Base-by-base conservation (phyloP, 331 rosid genomes). In the Arachis monticola region DNA sequence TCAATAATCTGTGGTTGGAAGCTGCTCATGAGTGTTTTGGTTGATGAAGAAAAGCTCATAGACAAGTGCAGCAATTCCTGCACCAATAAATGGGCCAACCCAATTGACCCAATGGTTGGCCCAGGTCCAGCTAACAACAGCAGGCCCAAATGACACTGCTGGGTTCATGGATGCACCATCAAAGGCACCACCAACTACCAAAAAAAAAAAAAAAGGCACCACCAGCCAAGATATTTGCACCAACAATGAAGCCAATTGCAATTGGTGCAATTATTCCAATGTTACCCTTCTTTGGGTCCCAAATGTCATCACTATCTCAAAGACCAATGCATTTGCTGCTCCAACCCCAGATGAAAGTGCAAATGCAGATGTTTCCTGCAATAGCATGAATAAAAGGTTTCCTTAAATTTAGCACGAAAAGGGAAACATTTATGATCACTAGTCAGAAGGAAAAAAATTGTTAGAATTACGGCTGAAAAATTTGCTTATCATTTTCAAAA, bases 211-310 rank as follows among this genome's bases (percentile, higher is more conserved):
- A 17, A 17, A 17, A 91, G 38, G 97, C 94, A 62, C 97, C 94
- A 30, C 92, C 94, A 60, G 85, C 89, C 67, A 91, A 81, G 79
- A 91, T 87, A 85, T 91, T 91, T 10, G 97, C 94, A 5, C 91
- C 97, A 40, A 91, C 97, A 41, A 87, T 87, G 82, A 91, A 87
- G 72, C 97, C 97, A 78, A 91, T 89, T 12, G 97, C 95, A 27
- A 89, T 77, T 41, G 97, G 95, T 70, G 97, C 97, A 74, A 91
- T 74, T 22, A 68, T 87, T 44, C 92, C 89, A 13, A 91, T 64
- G 80, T 72, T 57, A 30, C 95, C 95, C 79, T 80, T 91, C 81
- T 89, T 91, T 53, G 92, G 88, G 59, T 91, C 95, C 97, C 95
- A 42, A 89, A 91, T 13, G 95, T 91, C 90, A 87, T 91, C 73